Evolutionary conservation across 2,329 filamentous ascomycete genomes (phyloP), one percentile per base, ranked within the genome.

Genomic region (Didymella glomerata): DNA sequence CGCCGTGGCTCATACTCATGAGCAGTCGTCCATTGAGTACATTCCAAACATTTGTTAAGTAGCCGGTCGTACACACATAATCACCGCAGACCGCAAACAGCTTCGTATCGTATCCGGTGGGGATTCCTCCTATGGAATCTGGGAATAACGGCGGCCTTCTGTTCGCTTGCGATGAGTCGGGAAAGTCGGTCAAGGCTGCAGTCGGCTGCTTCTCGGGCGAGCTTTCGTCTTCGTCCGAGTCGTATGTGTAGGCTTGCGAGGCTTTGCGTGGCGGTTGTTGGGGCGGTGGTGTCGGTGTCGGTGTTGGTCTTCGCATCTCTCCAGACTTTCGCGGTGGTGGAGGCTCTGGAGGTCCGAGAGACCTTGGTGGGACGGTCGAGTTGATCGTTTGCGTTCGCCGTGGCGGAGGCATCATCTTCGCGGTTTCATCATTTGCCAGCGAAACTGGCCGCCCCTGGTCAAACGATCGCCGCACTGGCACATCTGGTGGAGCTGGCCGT

Each of bases 71-170:
- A 74, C 92, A 97, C 8, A 95, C 88, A 66, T 90, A 88, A 64
- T 93, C 89, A 8, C 95, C 95, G 73, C 92, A 97, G 2, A 96
- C 88, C 62, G 95, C 93, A 72, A 97, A 88, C 28, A 93, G 82
- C 41, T 92, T 88, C 5, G 92, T 91, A 63, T 98, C 95, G 67
- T 96, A 95, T 68, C 92, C 93, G 3, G 91, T 93, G 28, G 85
- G 79, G 56, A 99, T 93, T 63, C 94, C 90, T 50, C 84, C 84
- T n/a, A 86, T 85, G 0, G 90, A 89, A 41, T 88, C 84, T 67
- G 88, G 90, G 67, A 91, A 87, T 50, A 85, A 85, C 0, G 95
- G 95, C 16, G 92, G 90, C 48, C 93, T 86, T 48, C 95, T 87
- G 72, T 97, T 99, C 2, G 92, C 87, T 65, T 90, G 88, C 1